phyloP scores from a whole-genome alignment of 257 asterid genomes.

The Jacaranda mimosifolia region DNA sequence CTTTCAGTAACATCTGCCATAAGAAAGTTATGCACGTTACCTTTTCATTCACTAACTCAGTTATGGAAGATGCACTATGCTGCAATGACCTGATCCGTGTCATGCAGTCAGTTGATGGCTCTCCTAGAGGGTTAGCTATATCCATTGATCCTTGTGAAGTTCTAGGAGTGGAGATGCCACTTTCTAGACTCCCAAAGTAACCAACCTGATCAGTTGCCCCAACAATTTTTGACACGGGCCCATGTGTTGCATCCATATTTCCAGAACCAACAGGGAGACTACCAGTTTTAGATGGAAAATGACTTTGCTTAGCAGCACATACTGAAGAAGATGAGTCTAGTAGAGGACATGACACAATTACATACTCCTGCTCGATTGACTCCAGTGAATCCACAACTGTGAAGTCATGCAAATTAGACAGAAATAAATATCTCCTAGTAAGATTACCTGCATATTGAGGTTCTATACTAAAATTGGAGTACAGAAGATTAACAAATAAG shows the following conservation, averaged over 20 bases:
- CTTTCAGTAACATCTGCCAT: slow-evolving; percentile 1
- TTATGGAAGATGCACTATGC: slow-evolving; percentile 67
- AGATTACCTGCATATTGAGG: slow-evolving; percentile 30
- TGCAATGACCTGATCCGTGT: slow-evolving; percentile 80
- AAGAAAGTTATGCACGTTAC: slow-evolving; percentile 46
- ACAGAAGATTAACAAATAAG: slow-evolving; percentile 33
- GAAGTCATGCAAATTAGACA: slow-evolving; percentile 37
- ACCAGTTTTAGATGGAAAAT: slow-evolving; percentile 58
- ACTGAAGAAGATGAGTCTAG: slow-evolving; percentile 69
- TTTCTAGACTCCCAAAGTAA: slow-evolving; percentile 55
- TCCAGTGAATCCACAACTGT: slow-evolving; percentile 78
- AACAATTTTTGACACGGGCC: slow-evolving; percentile 55
- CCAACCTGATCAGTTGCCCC: slow-evolving; percentile 52
- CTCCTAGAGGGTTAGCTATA: slow-evolving; percentile 53
- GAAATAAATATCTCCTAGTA: slow-evolving; percentile 28
- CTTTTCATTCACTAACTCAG: slow-evolving; percentile 81
- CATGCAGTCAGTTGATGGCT: slow-evolving; percentile 73
- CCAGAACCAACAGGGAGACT: slow-evolving; percentile 50
- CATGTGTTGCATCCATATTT: slow-evolving; percentile 47
- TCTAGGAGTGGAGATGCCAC: slow-evolving; percentile 62
- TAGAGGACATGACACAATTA: slow-evolving; percentile 82
- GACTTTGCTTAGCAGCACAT: slow-evolving; percentile 55
- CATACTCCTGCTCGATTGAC: slow-evolving; percentile 91
- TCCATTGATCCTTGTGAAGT: slow-evolving; percentile 69
- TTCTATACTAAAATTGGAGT: slow-evolving; percentile 13